Conservation (phyloP, 83 land plant genomes). For the Thuja plicata region DNA sequence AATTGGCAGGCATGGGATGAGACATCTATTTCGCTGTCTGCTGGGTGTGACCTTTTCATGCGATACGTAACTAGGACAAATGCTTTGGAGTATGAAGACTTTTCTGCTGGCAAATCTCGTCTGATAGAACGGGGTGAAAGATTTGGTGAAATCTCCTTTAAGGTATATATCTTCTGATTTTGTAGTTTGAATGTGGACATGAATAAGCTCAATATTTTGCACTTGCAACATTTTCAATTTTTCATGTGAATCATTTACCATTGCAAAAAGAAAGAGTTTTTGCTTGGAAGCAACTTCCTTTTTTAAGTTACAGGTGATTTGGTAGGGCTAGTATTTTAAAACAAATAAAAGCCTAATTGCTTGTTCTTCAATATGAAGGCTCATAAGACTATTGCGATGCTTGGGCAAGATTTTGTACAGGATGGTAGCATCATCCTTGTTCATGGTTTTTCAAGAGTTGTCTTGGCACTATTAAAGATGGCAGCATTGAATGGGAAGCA, state of each 20-base stretch:
- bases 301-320: not conserved
- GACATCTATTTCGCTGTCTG: conserved; percentile 93
- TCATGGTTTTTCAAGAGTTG: conserved; percentile 96
- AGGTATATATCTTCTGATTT: conserved; percentile 48
- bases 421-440: conserved; percentile 88
- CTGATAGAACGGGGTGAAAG: conserved; percentile 96
- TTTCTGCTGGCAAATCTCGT: conserved; percentile 84
- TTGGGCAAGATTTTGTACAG: conserved; percentile 91
- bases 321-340: not conserved
- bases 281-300: not conserved
- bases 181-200: not conserved
- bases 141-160: conserved; percentile 93
- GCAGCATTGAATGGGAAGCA: conserved; percentile 85
- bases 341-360: not conserved
- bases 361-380: conserved; percentile 52
- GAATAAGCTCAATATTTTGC: not conserved
- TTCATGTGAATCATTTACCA: not conserved
- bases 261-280: not conserved
- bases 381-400: conserved; percentile 84
- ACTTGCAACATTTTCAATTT: not conserved
- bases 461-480: conserved; percentile 74
- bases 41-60: conserved; percentile 96
- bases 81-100: conserved; percentile 95
- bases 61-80: conserved; percentile 94
- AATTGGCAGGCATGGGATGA: conserved; percentile 84